Evolutionary conservation across 441 rosid species (phyloP), one percentile per base, ranked within the genome.

Genomic region (Capsella rubella): DNA sequence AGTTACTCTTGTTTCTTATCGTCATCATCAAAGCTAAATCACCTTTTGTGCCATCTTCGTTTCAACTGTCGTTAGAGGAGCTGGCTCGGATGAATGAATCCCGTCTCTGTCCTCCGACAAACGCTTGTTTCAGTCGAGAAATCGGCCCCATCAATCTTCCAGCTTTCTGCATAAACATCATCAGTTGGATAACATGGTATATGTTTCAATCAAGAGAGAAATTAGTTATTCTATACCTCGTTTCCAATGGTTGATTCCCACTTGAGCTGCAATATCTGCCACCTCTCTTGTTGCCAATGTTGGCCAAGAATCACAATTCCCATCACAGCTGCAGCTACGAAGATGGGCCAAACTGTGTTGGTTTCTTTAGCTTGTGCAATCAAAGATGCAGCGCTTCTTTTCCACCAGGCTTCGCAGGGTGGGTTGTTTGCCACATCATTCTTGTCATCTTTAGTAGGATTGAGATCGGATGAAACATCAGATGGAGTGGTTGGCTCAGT

Each of bases 361-460:
- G 97, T 87, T 66, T 92, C 98, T 85, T 87, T 95, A 5, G 96
- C 95, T 64, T 90, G 98, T 59, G 82, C 60, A 78, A 85, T 89
- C 60, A 92, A 74, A 52, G 97, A 86, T 37, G 82, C 79, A 10
- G 89, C 98, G 72, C 90, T 84, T 80, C 90, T 87, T 86, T 88
- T 95, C 99, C 99, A 95, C 99, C 99, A 93, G 45, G 95, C 92
- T 61, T 86, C 84, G 50, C 89, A 82, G 34, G 99, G 97, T 21
- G 77, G 73, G 67, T 78, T 77, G 29, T 74, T 75, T 47, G 82
- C 47, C 53, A 53, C 78, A 61, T 71, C 67, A 66, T 31, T 55
- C 62, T 82, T 58, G 45, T 73, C 86, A 52, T 87, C 93, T 73
- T 80, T 72, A 15, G 78, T 45, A 53, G 84, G 61, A 68, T 79